A percentile compares a stretch with the other conserved stretches of the same genome.
phyloP scores from a whole-genome alignment of 495 filamentous ascomycete genomes.

The Neurospora cerealis region DNA sequence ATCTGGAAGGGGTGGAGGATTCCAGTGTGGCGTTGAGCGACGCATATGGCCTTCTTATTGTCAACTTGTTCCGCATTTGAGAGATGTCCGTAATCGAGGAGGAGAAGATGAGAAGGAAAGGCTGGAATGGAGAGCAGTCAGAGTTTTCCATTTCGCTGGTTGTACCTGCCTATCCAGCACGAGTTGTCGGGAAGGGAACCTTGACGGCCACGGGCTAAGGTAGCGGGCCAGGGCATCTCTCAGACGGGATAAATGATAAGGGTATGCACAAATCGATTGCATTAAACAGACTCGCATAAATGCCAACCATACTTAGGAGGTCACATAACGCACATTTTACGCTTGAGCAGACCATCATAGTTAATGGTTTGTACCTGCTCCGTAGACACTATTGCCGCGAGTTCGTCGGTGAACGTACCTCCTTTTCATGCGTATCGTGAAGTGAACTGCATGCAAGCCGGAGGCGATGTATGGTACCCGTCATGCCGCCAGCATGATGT shows the following conservation, averaged over 20 bases:
- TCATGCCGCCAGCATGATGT: no score
- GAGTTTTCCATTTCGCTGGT: background rate
- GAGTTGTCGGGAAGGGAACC: background rate
- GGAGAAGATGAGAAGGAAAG: background rate
- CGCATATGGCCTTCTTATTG: background rate
- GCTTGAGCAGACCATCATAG: background rate
- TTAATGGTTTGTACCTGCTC: background rate
- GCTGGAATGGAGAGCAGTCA: background rate
- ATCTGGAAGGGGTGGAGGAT: background rate
- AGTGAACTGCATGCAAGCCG: background rate
- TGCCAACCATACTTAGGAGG: background rate
- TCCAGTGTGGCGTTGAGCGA: background rate
- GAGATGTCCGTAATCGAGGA: background rate
- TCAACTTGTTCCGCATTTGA: background rate
- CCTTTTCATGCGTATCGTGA: background rate
- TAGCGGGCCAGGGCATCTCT: background rate
- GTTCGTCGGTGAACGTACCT: background rate
- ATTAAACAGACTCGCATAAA: background rate
- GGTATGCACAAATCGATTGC: background rate
- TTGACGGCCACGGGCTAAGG: background rate
- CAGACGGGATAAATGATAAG: background rate
- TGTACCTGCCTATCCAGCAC: background rate
- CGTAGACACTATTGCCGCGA: background rate
- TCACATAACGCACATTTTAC: background rate
- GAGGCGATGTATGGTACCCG: no score